phyloP scores from a whole-genome alignment of 208 protist species.

The Polymyxa betae region DNA sequence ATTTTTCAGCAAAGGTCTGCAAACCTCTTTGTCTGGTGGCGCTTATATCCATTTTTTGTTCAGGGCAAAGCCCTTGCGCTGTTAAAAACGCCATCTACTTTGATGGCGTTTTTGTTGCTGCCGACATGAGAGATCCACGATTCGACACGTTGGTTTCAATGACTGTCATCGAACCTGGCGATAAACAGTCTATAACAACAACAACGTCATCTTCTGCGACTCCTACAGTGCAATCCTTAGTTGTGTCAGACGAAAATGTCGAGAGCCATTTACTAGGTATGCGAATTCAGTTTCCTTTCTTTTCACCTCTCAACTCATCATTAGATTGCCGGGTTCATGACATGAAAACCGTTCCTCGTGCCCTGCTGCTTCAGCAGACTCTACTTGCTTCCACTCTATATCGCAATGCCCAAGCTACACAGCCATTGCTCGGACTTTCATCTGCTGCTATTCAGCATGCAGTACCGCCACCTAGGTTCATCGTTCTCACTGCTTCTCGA shows the following conservation, averaged over 20 bases:
- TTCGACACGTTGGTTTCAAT: constrained; percentile 19
- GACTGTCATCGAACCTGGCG: not conserved
- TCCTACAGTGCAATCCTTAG: not conserved
- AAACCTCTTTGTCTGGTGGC: not conserved
- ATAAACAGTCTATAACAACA: not conserved
- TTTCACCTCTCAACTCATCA: not conserved
- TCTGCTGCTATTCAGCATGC: not conserved
- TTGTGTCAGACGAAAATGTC: constrained; percentile 27
- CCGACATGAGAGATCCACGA: not conserved
- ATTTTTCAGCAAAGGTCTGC: not conserved
- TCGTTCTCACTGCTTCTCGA: not conserved
- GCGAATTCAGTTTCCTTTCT: not conserved
- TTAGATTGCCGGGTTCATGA: constrained; percentile 8
- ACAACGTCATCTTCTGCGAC: not conserved
- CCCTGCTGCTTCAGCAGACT: not conserved
- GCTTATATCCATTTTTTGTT: not conserved
- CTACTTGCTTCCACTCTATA: not conserved
- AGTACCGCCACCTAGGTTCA: not conserved
- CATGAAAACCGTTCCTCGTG: not conserved
- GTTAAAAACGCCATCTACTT: not conserved
- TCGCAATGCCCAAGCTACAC: not conserved
- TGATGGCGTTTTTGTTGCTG: not conserved
- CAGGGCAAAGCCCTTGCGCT: not conserved
- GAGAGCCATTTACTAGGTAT: not conserved
- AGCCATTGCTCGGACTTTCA: not conserved